Percentiles rank a stretch among this genome's conserved stretches.
phyloP scores from a whole-genome alignment of 768 basidiomycete genomes.

The Boletus insuetus region DNA sequence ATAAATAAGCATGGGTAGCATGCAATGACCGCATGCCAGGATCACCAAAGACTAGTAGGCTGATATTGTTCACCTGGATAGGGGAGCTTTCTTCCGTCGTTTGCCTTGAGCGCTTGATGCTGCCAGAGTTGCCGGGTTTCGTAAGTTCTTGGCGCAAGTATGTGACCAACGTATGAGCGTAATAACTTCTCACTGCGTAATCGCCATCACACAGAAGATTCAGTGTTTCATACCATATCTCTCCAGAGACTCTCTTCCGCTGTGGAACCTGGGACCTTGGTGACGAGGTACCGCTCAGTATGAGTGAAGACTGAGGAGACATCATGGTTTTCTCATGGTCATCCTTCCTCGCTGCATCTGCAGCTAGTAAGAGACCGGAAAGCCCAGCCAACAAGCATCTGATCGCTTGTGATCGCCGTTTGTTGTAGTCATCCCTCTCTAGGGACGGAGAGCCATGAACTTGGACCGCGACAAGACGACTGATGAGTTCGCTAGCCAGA shows the following conservation, averaged over 20 bases:
- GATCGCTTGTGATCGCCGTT: conserved; percentile 60
- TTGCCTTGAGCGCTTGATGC: conserved; percentile 43
- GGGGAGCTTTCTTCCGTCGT: conserved; percentile 46
- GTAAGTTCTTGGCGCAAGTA: conserved; percentile 79
- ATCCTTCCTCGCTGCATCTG: conserved; percentile 41
- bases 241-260: conserved; percentile 68
- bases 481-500: conserved; percentile 78
- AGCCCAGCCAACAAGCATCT: conserved; percentile 68
- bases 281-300: conserved; percentile 23
- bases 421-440: conserved; percentile 37
- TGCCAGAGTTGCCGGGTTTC: conserved; percentile 48
- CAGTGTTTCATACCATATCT: conserved; percentile 89
- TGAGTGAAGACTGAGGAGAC: conserved; percentile 24
- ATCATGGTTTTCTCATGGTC: conserved; percentile 8
- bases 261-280: conserved; percentile 42
- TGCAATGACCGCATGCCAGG: conserved; percentile 70
- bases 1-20: conserved; percentile 77
- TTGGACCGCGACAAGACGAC: conserved; percentile 69
- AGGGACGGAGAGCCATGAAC: conserved; percentile 52
- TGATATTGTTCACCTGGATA: conserved; percentile 46
- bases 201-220: conserved; percentile 80
- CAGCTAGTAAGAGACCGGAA: conserved; percentile 64
- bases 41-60: conserved; percentile 54
- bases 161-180: conserved; percentile 66
- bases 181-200: conserved; percentile 75